phyloP scores from a whole-genome alignment of 2,329 filamentous ascomycete genomes.

The Fusarium sp. region DNA sequence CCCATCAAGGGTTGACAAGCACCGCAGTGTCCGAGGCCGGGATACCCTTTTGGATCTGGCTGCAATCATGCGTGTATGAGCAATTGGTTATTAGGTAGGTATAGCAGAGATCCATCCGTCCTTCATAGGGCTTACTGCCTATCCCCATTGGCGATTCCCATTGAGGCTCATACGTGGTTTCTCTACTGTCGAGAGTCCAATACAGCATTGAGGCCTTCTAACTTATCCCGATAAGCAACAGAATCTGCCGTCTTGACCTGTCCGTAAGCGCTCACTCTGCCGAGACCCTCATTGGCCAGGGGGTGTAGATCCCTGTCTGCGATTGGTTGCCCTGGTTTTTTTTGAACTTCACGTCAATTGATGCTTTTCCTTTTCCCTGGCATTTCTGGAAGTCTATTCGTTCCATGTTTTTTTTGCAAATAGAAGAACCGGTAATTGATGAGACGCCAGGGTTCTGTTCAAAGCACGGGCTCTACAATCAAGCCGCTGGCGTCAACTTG shows the following conservation, averaged over 20 bases:
- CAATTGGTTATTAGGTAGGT: neutral
- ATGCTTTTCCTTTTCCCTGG: neutral
- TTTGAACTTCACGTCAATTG: conserved; percentile 1
- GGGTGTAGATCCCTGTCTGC: neutral
- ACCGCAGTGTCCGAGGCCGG: conserved; percentile 14
- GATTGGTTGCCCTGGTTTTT: conserved; percentile 42
- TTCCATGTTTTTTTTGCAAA: neutral
- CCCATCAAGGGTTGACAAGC: conserved; percentile 15
- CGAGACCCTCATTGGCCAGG: conserved; percentile 32
- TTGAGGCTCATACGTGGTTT: conserved; percentile 3
- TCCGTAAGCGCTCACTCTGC: conserved; percentile 5
- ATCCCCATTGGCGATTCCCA: neutral
- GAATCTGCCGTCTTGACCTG: neutral
- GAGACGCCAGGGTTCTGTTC: neutral
- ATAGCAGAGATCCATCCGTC: neutral
- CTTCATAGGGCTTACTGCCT: conserved; percentile 3
- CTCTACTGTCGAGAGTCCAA: neutral
- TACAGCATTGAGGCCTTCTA: conserved; percentile 23
- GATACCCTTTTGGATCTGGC: conserved; percentile 20
- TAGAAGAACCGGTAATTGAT: neutral
- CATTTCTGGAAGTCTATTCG: conserved; percentile 12
- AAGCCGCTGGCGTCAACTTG: conserved; percentile 17
- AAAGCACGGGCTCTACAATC: conserved; percentile 2
- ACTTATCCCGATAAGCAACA: conserved; percentile 1
- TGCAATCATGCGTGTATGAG: conserved; percentile 10